Percentiles rank a stretch among this genome's conserved stretches.
Evolutionary conservation across 306 rosid species (phyloP).

Genomic region (Inga laurina): DNA sequence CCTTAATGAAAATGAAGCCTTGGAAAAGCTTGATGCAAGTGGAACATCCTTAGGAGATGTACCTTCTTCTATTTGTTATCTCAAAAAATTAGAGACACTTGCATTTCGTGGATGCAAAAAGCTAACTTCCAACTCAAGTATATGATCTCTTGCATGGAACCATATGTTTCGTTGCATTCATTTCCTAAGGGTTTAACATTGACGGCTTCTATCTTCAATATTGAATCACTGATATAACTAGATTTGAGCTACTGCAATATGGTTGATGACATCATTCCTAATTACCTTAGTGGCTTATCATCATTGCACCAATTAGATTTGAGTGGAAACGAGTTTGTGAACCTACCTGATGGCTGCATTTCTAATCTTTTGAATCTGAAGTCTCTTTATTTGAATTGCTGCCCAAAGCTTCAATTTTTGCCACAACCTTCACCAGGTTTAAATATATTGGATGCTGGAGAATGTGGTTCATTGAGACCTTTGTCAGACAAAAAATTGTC

Average conservation of each 20-base stretch:
- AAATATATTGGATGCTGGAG: no score
- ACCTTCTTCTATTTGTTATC: not conserved
- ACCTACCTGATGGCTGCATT: not conserved
- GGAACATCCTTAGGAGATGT: not conserved
- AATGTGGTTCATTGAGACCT: not conserved
- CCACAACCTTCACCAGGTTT: not conserved
- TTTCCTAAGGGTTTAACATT: not conserved
- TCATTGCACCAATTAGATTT: not conserved
- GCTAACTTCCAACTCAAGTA: not conserved
- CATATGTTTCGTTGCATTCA: not conserved
- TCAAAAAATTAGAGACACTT: not conserved
- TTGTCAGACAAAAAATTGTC: not conserved
- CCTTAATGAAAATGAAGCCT: not conserved
- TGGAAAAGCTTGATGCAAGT: not conserved
- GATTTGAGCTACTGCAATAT: not conserved
- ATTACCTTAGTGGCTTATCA: not conserved
- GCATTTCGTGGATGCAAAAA: not conserved
- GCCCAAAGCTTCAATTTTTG: not conserved
- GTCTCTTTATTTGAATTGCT: not conserved
- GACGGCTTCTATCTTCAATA: not conserved
- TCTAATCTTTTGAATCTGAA: not conserved
- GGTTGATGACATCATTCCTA: not conserved
- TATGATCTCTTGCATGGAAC: not conserved
- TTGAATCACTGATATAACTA: not conserved
- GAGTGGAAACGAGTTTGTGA: not conserved